Percentiles rank a stretch among this genome's conserved stretches.
Evolutionary conservation across 2,329 filamentous ascomycete genomes (phyloP).

Genomic region (Fusarium camptoceras): DNA sequence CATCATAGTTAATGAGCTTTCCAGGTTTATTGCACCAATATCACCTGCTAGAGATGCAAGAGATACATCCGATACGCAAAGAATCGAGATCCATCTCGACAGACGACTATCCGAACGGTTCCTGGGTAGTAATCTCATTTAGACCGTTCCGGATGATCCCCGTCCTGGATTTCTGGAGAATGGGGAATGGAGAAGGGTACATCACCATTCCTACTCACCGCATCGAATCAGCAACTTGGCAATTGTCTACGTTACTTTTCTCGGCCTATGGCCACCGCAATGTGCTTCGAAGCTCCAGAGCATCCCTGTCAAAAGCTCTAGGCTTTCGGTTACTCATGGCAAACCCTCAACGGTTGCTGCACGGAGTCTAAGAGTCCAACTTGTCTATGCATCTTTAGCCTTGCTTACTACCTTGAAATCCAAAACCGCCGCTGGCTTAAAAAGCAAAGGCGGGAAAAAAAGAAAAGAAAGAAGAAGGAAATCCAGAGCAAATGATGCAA

Average conservation of each 20-base stretch:
- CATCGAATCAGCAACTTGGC: constrained; percentile 37
- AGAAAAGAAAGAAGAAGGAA: constrained; percentile 25
- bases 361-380: constrained; percentile 4
- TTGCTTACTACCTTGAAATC: constrained; percentile 12
- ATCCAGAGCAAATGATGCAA: constrained; percentile 42
- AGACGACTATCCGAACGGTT: constrained; percentile 25
- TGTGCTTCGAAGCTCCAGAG: constrained; percentile 10
- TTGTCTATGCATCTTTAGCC: constrained; percentile 16
- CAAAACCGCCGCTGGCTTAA: constrained; percentile 24
- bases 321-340: constrained; percentile 7
- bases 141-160: constrained; percentile 22
- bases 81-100: constrained; percentile 33
- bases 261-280: constrained; percentile 10
- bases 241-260: constrained; percentile 25
- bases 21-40: not conserved
- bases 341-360: constrained; percentile 14
- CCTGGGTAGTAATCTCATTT: constrained; percentile 18
- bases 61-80: constrained; percentile 14
- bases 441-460: constrained; percentile 19
- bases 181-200: constrained; percentile 36
- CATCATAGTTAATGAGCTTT: not conserved
- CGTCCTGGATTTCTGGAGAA: constrained; percentile 37
- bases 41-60: constrained; percentile 22
- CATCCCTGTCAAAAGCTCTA: constrained; percentile 9
- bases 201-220: constrained; percentile 28